Evolutionary conservation across 2,329 filamentous ascomycete species (phyloP).

Genomic region (Falciphora oryzae): DNA sequence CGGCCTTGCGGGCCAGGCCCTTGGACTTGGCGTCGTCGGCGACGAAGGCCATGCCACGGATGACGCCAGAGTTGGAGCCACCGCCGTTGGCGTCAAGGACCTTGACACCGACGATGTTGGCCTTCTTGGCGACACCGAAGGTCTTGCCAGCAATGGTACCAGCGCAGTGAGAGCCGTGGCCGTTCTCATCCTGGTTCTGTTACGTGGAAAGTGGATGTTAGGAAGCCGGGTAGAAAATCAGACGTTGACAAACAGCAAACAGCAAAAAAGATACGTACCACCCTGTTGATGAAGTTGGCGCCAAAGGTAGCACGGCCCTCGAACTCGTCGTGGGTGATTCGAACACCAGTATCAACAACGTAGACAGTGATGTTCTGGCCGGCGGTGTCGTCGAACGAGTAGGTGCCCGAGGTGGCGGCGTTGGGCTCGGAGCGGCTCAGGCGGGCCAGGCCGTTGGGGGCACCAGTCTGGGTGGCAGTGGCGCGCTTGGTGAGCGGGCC

Average conservation of each 20-base stretch:
- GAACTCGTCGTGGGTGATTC: conserved; percentile 48
- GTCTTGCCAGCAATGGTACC: conserved; percentile 56
- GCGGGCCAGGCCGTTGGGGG: conserved; percentile 47
- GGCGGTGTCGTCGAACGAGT: conserved; percentile 47
- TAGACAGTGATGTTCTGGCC: conserved; percentile 55
- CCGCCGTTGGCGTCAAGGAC: conserved; percentile 46
- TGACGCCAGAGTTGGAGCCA: conserved; percentile 45
- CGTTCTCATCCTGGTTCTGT: conserved; percentile 47
- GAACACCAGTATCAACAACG: conserved; percentile 61
- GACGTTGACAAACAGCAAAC: background rate
- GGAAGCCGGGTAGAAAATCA: background rate
- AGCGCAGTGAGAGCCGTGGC: conserved; percentile 59
- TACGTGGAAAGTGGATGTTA: background rate
- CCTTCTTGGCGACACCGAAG: conserved; percentile 57
- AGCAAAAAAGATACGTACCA: conserved; percentile 28
- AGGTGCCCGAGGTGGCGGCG: conserved; percentile 28
- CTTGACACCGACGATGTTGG: conserved; percentile 52
- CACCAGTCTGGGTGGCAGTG: conserved; percentile 45
- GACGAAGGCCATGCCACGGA: conserved; percentile 55
- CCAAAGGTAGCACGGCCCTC: conserved; percentile 48
- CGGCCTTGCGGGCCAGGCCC: conserved; percentile 43
- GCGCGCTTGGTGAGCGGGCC: conserved; percentile 14
- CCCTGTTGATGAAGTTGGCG: conserved; percentile 44
- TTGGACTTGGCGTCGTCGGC: conserved; percentile 37
- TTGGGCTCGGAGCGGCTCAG: conserved; percentile 36